A percentile compares a stretch with the other conserved stretches of the same genome.
These are phyloP conservation scores for Suillus variegatus DNA, from an alignment of 768 basidiomycete species.

Conservation along the genomic window DNA sequence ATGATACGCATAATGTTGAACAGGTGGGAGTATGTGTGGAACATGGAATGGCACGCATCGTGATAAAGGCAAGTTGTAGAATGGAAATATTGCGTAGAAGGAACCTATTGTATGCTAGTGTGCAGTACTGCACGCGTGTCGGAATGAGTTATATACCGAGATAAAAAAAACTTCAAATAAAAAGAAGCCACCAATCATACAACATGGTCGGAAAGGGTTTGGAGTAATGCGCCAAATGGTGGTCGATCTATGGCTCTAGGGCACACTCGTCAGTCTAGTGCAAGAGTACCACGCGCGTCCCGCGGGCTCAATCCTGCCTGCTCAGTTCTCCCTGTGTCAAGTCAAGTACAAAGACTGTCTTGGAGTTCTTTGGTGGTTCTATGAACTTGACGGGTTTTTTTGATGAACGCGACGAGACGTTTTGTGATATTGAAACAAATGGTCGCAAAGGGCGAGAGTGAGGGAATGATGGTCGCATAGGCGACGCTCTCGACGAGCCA, in stretches of 20 bases:
- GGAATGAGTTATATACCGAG: slow-evolving; percentile 7
- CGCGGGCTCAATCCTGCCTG: slow-evolving; percentile 51
- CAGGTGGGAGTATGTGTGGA: background rate
- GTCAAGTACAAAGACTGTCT: slow-evolving; percentile 71
- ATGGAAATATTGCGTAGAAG: background rate
- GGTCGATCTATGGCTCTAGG: background rate
- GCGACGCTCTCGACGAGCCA: slow-evolving; percentile 33
- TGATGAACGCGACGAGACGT: slow-evolving; percentile 20
- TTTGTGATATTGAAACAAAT: slow-evolving; percentile 60
- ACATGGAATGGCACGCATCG: background rate
- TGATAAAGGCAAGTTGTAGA: background rate
- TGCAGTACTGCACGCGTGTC: background rate
- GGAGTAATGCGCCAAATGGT: background rate
- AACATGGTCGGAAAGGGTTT: background rate
- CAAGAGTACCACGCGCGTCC: background rate
- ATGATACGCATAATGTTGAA: background rate
- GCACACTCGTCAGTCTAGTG: background rate
- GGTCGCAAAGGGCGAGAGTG: slow-evolving; percentile 77
- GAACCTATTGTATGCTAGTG: background rate
- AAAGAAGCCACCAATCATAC: background rate
- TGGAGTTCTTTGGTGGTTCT: slow-evolving; percentile 73
- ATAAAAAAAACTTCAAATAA: slow-evolving; percentile 2
- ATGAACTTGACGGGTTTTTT: slow-evolving; percentile 72
- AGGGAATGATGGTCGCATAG: slow-evolving; percentile 59
- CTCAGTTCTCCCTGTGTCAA: slow-evolving; percentile 84